These are phyloP conservation scores for Suhomyces sp. DNA, from an alignment of 805 yeast genomes.

Conservation along the genomic window DNA sequence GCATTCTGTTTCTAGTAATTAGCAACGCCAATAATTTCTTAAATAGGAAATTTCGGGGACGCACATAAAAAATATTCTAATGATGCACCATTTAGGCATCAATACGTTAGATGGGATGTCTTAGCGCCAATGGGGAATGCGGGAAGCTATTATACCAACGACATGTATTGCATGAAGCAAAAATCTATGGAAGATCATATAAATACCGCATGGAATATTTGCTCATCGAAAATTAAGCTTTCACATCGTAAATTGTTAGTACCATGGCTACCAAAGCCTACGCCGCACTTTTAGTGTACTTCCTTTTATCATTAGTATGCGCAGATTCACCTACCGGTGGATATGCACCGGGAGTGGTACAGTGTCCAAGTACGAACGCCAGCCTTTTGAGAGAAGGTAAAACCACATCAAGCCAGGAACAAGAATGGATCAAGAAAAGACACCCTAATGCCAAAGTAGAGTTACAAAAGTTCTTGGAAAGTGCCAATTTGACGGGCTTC, in stretches of 20 bases:
- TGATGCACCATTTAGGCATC: neutral
- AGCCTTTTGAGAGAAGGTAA: slow-evolving; percentile 24
- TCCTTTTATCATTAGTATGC: neutral
- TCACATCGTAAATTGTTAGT: neutral
- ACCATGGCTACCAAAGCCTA: neutral
- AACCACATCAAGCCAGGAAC: slow-evolving; percentile 22
- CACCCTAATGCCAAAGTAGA: slow-evolving; percentile 22
- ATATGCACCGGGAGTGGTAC: slow-evolving; percentile 29
- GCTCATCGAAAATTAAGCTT: neutral
- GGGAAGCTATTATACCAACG: neutral
- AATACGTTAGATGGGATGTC: neutral
- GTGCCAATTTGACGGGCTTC: slow-evolving; percentile 20
- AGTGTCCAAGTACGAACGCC: slow-evolving; percentile 21
- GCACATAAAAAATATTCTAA: neutral
- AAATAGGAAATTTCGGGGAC: neutral
- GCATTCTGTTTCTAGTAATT: neutral
- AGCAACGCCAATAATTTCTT: neutral
- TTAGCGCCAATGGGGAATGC: neutral
- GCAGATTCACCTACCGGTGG: slow-evolving; percentile 21
- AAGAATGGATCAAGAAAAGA: slow-evolving; percentile 22
- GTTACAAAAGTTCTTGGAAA: slow-evolving; percentile 19
- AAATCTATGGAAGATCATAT: neutral
- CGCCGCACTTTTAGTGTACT: neutral
- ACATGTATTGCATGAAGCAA: neutral
- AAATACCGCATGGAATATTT: neutral